Percentiles rank a stretch among this genome's conserved stretches.
phyloP scores from a whole-genome alignment of 2,329 filamentous ascomycete species.

The Arthroderma sp. region DNA sequence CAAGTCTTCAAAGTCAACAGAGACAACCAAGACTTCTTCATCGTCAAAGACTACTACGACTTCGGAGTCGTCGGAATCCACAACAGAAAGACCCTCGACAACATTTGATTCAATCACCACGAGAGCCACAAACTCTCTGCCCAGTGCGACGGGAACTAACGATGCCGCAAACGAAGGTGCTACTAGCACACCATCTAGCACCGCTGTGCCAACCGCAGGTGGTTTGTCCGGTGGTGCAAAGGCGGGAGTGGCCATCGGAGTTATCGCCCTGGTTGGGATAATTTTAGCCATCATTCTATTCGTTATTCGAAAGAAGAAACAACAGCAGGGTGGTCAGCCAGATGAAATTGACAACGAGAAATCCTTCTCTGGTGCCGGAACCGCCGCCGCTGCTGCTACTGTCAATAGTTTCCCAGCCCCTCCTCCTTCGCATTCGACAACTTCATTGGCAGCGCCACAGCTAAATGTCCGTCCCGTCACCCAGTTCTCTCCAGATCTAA shows the following conservation, averaged over 20 bases:
- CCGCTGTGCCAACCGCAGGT: conserved; percentile 12
- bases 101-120: conserved; percentile 4
- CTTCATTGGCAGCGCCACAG: conserved; percentile 50
- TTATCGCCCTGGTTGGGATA: conserved; percentile 55
- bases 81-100: conserved; percentile 1
- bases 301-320: conserved; percentile 58
- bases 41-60: conserved; percentile 4
- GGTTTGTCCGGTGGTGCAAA: conserved; percentile 42
- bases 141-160: conserved; percentile 2
- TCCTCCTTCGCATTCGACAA: conserved; percentile 22
- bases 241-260: conserved; percentile 74
- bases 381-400: conserved; percentile 15
- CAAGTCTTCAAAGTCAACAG: conserved; percentile 2
- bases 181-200: conserved; percentile 12
- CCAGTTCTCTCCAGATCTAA: conserved; percentile 62
- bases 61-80: conserved; percentile 4
- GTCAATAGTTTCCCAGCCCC: conserved; percentile 20
- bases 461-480: conserved; percentile 76
- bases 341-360: conserved; percentile 52
- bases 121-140: conserved; percentile 1
- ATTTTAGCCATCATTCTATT: conserved; percentile 59
- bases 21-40: not conserved
- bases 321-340: conserved; percentile 37
- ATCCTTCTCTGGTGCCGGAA: conserved; percentile 20
- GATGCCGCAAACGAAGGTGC: conserved; percentile 7